Base-by-base conservation (phyloP, 257 asterid species). In the Jacaranda mimosifolia region DNA sequence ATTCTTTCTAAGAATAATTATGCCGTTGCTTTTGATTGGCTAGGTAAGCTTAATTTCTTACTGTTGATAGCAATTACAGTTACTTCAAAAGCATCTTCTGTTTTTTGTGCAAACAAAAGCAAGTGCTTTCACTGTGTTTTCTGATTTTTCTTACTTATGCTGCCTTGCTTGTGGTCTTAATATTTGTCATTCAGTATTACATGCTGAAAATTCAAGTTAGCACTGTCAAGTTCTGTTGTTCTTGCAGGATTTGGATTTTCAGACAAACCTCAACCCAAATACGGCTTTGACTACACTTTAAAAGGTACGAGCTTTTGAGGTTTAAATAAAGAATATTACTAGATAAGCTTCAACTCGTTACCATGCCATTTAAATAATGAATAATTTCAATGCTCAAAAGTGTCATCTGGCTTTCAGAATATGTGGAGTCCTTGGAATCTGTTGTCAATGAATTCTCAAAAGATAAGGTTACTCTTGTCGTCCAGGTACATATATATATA, bases 221-320 rank as follows among this genome's bases (percentile, higher is more conserved):
- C 42, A 71, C 14, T 18, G 32, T 48, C 49, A 40, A 82, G 43
- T 80, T 82, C 18, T 72, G 13, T 66, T 76, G 42, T 18, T 77
- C 46, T 79, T 77, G 63, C 87, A 94, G 99, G 99, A 80, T 94
- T 94, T 87, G 99, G 99, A 81, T 92, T 92, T 88, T 94, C 99
- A 18, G 99, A 94, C 63, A 92, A 92, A 81, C 99, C 99, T 60
- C 99, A 94, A 78, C 96, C 99, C 11, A 89, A 75, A 81, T 94
- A 90, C 69, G 99, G 97, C 55, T 94, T 94, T 73, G 96, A 94
- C 87, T 94, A 94, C 86, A 92, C 97, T 21, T 72, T 94, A 80
- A 90, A 86, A 79, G 98, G 99, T 89, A 13, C 7, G 73, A 57
- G 21, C 75, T 68, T 53, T 73, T 45, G 39, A 55, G 60, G 17